phyloP scores from a whole-genome alignment of 2,329 filamentous ascomycete genomes.

The Mycosphaerelloides madeirae region DNA sequence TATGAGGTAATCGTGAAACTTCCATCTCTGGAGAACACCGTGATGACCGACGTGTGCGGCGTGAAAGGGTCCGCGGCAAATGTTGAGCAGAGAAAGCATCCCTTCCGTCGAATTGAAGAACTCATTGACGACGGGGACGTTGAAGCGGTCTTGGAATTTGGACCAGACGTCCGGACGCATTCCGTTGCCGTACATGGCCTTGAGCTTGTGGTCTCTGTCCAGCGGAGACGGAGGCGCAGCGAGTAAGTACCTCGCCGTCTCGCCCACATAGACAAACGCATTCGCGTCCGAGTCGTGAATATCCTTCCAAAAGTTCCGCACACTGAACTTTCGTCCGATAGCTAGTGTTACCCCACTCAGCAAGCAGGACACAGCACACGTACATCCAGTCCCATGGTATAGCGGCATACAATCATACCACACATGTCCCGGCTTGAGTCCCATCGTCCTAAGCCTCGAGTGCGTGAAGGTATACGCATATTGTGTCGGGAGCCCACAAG shows the following conservation, averaged over 20 bases:
- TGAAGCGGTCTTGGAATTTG: constrained; percentile 60
- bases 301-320: constrained; percentile 66
- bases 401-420: constrained; percentile 76
- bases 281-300: constrained; percentile 64
- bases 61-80: constrained; percentile 53
- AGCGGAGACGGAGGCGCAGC: constrained; percentile 60
- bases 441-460: constrained; percentile 34
- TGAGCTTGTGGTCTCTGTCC: constrained; percentile 56
- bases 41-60: constrained; percentile 66
- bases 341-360: constrained; percentile 55
- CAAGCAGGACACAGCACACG: constrained; percentile 54
- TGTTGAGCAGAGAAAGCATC: constrained; percentile 52
- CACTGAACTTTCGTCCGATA: constrained; percentile 64
- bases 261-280: constrained; percentile 72
- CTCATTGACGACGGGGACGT: constrained; percentile 59
- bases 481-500: constrained; percentile 55
- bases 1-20: constrained; percentile 53
- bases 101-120: constrained; percentile 78
- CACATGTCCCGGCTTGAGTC: constrained; percentile 48
- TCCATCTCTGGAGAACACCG: constrained; percentile 55
- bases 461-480: constrained; percentile 40
- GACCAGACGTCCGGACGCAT: constrained; percentile 65
- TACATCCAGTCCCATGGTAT: constrained; percentile 70
- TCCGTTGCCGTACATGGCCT: constrained; percentile 61
- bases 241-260: constrained; percentile 69